Conservation (phyloP, 345 rosid genomes). For the Sisymbrium altissimum region DNA sequence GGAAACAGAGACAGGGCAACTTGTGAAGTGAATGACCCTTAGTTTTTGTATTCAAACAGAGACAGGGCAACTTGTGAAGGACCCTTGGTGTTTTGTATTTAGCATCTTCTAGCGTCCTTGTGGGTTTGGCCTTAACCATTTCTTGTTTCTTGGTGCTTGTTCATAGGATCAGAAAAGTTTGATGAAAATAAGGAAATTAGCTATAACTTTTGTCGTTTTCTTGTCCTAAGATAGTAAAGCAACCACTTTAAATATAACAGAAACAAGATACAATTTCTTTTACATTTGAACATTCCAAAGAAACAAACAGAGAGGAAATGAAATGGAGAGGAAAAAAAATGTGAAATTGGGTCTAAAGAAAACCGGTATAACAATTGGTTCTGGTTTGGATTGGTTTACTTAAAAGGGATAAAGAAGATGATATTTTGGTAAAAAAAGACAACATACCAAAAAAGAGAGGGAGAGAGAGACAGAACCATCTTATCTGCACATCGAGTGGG, state of each 20-base stretch:
- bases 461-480: background rate
- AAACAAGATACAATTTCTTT: background rate
- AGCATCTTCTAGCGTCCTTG: background rate
- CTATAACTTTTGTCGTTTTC: conserved; percentile 1
- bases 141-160: background rate
- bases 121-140: background rate
- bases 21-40: background rate
- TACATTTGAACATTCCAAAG: too few species aligned
- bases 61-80: background rate
- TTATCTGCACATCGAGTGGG: conserved; percentile 36
- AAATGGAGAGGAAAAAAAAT: background rate
- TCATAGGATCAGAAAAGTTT: conserved; percentile 7
- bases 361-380: conserved; percentile 10
- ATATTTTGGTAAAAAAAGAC: conserved; percentile 12
- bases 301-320: background rate
- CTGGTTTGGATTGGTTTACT: background rate
- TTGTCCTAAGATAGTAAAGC: background rate
- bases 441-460: background rate
- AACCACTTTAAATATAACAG: background rate
- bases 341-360: background rate
- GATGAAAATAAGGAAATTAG: conserved; percentile 17
- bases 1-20: conserved; percentile 11
- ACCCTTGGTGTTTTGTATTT: background rate
- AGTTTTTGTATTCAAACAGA: conserved; percentile 6
- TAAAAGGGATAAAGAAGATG: background rate